Evolutionary conservation across 352 stramenopile species (phyloP).

Genomic region (Phytophthora fragariaefolia): DNA sequence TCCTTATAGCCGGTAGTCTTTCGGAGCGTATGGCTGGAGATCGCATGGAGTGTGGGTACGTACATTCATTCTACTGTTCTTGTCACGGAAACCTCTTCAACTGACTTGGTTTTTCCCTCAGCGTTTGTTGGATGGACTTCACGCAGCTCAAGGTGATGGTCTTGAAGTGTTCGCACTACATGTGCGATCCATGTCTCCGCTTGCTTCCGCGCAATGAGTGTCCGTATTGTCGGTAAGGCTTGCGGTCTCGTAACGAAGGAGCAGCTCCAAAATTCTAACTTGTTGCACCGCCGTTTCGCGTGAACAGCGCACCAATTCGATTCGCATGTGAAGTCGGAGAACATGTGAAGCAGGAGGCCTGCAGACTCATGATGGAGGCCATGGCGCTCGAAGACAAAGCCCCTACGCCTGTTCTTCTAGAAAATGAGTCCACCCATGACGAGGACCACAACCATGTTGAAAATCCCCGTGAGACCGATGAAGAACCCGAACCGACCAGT

Average conservation of each 20-base stretch:
- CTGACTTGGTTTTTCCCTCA: not conserved
- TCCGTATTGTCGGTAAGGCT: slow-evolving; percentile 31
- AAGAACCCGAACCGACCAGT: not conserved
- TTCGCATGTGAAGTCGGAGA: slow-evolving; percentile 18
- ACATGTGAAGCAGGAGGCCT: slow-evolving; percentile 25
- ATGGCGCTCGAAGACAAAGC: slow-evolving; percentile 18
- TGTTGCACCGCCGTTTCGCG: not conserved
- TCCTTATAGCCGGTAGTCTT: slow-evolving; percentile 2
- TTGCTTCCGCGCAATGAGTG: slow-evolving; percentile 31
- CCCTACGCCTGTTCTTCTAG: not conserved
- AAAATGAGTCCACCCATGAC: not conserved
- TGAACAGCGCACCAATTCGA: slow-evolving; percentile 23
- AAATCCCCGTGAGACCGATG: not conserved
- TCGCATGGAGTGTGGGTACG: slow-evolving; percentile 40
- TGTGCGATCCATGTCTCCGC: slow-evolving; percentile 34
- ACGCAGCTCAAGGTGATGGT: slow-evolving; percentile 24
- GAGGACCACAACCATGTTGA: not conserved
- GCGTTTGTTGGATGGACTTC: slow-evolving; percentile 39
- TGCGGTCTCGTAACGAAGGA: not conserved
- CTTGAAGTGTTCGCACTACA: slow-evolving; percentile 41
- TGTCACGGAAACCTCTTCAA: not conserved
- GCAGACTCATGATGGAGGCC: slow-evolving; percentile 15
- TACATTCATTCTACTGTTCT: not conserved
- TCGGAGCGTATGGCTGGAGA: slow-evolving; percentile 26
- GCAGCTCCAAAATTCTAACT: not conserved